phyloP scores from a whole-genome alignment of 371 early-diverging fungal genomes.

The Saksenaea oblongispora region DNA sequence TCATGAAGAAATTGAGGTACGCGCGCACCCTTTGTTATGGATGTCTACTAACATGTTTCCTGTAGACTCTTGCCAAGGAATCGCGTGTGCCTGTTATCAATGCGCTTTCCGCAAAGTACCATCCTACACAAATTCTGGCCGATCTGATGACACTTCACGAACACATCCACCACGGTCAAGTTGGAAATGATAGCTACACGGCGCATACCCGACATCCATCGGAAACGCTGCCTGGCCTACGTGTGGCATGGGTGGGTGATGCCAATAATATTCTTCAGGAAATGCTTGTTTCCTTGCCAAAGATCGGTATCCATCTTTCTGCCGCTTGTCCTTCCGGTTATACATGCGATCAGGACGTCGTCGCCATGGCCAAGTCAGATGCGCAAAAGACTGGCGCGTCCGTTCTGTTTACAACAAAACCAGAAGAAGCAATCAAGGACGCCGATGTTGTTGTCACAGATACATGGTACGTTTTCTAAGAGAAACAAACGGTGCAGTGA shows the following conservation, averaged over 20 bases:
- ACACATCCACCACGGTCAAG: slow-evolving; percentile 35
- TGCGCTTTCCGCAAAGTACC: slow-evolving; percentile 90
- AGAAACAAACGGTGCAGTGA: too few relatives aligned
- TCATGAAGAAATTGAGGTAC: slow-evolving; percentile 86
- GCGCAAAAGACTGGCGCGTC: slow-evolving; percentile 47
- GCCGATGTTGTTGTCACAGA: slow-evolving; percentile 94
- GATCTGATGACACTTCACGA: slow-evolving; percentile 95
- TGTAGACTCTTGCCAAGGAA: slow-evolving; percentile 76
- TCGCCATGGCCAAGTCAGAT: slow-evolving; percentile 60
- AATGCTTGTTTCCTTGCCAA: slow-evolving; percentile 84
- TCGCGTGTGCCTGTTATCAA: slow-evolving; percentile 93
- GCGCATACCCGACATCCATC: slow-evolving; percentile 50
- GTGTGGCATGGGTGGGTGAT: slow-evolving; percentile 96
- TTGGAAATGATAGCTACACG: slow-evolving; percentile 38
- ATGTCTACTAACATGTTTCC: slow-evolving; percentile 8
- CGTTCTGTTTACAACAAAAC: slow-evolving; percentile 67
- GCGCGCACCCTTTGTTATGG: too few relatives aligned
- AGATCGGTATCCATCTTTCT: slow-evolving; percentile 79
- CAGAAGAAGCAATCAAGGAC: slow-evolving; percentile 75
- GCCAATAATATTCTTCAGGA: slow-evolving; percentile 94
- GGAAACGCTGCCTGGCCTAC: slow-evolving; percentile 65
- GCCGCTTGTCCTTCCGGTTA: slow-evolving; percentile 89
- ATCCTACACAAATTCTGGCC: slow-evolving; percentile 95
- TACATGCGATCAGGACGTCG: slow-evolving; percentile 68
- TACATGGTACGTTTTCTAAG: slow-evolving; percentile 78